These are phyloP conservation scores for Chionographis japonica DNA, from an alignment of 106 monocot genomes.

Conservation along the genomic window DNA sequence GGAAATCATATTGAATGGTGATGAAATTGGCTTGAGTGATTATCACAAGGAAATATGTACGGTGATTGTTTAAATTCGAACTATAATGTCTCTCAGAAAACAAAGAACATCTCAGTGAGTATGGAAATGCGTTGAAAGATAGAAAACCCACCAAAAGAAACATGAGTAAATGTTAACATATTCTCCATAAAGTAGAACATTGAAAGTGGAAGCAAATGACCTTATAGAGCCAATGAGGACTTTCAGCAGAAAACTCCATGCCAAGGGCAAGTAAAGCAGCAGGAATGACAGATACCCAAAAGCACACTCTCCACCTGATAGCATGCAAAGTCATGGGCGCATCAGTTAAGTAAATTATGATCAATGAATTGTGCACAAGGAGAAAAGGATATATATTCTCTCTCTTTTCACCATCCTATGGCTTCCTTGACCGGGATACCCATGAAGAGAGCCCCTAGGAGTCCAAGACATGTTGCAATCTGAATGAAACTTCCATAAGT, in stretches of 20 bases:
- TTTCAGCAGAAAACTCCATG: conserved; percentile 97
- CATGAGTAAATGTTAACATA: too few relatives aligned
- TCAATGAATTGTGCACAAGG: neutral
- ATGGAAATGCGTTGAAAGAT: too few relatives aligned
- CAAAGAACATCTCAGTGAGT: too few relatives aligned
- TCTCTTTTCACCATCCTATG: conserved; percentile 48
- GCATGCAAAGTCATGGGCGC: conserved; percentile 1
- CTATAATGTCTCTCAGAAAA: too few relatives aligned
- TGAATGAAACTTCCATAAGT: conserved; percentile 98
- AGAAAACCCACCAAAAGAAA: too few relatives aligned
- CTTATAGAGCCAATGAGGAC: conserved; percentile 98
- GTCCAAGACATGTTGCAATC: conserved; percentile 95
- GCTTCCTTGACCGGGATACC: conserved; percentile 77
- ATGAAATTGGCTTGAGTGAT: too few relatives aligned
- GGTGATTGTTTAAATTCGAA: too few relatives aligned
- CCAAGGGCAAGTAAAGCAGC: conserved; percentile 63
- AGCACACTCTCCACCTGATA: conserved; percentile 92
- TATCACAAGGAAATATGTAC: too few relatives aligned
- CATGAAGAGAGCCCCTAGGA: conserved; percentile 65
- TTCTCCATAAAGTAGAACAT: too few relatives aligned
- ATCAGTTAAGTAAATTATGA: too few relatives aligned
- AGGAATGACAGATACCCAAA: conserved; percentile 79
- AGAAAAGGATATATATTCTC: neutral
- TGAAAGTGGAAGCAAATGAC: conserved; percentile 20
- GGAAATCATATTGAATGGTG: too few relatives aligned